Base-by-base conservation (phyloP, 2,329 filamentous ascomycete species). In the Exophiala xenobiotica region DNA sequence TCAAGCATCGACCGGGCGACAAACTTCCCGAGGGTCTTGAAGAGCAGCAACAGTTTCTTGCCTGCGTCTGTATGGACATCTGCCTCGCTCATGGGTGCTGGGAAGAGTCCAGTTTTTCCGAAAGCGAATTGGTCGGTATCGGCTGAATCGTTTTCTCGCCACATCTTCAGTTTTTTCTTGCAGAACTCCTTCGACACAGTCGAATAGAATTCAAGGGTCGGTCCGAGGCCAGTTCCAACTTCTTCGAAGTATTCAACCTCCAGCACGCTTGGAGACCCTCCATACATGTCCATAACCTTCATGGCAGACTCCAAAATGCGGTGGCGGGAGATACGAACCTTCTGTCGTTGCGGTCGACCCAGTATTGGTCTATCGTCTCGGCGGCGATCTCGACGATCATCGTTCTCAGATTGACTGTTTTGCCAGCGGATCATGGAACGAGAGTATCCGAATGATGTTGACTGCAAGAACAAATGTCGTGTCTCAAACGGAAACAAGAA, bases 201-300 rank as follows among this genome's bases (percentile, higher is more conserved):
- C 0, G 93, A 96, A 71, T 99, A 99, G 68, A 99, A 99, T 67
- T 99, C 93, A 11, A 99, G 79, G 0, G 93, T 99, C 3, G 93
- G 93, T 0, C 93, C 93, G 39, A 99, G 78, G 40, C 93, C 93
- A 19, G 95, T 99, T 50, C 93, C 93, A 18, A 99, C 93, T 71
- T 99, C 93, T 64, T 97, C 93, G 61, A 99, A 99, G 65, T 99
- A 99, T 65, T 99, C 95, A 1, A 99, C 92, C 66, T 99, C 93
- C 0, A 99, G 74, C 22, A 97, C 88, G 67, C 92, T 97, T 53
- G 95, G 89, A 1, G 92, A 95, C n/a, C 89, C 89, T 0, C 93
- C 93, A 64, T 99, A 99, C 2, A 97, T 80, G 63, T 99, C 92
- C 92, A 99, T 97, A 23, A 99, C 93, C 70, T 99, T 99, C 68